Evolutionary conservation across 2,329 filamentous ascomycete genomes (phyloP), one percentile per base, ranked within the genome.

Genomic region (Cladosporium halotolerans): DNA sequence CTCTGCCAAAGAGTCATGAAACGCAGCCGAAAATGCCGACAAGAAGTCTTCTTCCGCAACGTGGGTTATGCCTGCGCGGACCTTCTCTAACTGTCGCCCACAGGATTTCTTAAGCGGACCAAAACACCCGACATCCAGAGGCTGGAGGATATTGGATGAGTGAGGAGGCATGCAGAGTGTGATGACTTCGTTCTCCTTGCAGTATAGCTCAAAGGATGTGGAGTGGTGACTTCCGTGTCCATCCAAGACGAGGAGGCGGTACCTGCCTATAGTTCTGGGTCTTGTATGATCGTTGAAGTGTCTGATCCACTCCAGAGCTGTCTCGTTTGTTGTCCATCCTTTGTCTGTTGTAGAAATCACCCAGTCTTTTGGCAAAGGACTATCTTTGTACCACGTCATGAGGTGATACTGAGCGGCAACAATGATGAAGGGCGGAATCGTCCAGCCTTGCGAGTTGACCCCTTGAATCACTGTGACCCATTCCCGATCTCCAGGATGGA

Each of bases 401-500:
- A 16, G 16, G 16, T 16, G 16, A 16, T 16, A 16, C 16, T 16
- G 16, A 16, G 16, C 62, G 51, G 9, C 45, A 31, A 67, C 51
- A 49, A 66, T 63, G 16, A 67, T 58, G 23, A 60, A 60, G 14
- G 53, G 60, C 23, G 56, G 62, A 34, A 67, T 52, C 36, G 38
- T 52, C 55, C 49, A 66, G 9, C 62, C 61, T 9, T 13, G 11
- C n/a, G 59, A 52, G 52, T 59, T 63, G 28, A 38, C 14, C 11
- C 34, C 34, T 11, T 11, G 11, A 66, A 66, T 66, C 13, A 57
- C 41, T 51, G 59, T 66, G 31, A 57, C 56, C 57, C 51, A 67
- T 55, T 66, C 58, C 13, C 59, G 41, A 53, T 64, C 66, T 13
- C 58, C 55, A 54, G 55, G 58, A 49, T 66, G 54, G n/a, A 55